Conservation (phyloP, 306 rosid species). For the Quercus engelmannii region DNA sequence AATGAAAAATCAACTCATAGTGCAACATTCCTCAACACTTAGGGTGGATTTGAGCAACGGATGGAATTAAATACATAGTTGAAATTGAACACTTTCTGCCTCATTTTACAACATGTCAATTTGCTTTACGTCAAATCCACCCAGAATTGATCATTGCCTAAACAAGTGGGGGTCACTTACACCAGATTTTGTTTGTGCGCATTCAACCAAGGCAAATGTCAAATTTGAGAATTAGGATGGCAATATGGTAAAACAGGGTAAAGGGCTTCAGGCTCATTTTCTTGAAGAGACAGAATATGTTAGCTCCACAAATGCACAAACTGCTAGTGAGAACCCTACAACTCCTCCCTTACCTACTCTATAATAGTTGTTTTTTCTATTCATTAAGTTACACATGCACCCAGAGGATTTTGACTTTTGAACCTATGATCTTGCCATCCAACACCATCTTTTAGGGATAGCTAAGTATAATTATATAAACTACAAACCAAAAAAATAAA, state of each 20-base stretch:
- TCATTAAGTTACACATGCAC: not conserved
- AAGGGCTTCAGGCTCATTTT: not conserved
- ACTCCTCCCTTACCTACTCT: not conserved
- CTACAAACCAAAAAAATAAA: not conserved
- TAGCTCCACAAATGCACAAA: not conserved
- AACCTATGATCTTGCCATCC: not conserved
- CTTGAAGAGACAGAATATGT: too few relatives aligned
- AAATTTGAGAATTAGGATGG: not conserved
- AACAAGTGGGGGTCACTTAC: not conserved
- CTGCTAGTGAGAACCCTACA: not conserved
- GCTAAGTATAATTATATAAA: not conserved
- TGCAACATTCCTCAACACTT: not conserved
- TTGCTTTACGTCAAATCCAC: too few relatives aligned
- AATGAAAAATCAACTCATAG: not conserved
- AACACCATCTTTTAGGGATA: not conserved
- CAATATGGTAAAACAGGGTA: not conserved
- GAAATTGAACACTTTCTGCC: not conserved
- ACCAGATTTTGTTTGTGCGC: not conserved
- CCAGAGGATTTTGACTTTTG: not conserved
- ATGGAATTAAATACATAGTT: not conserved
- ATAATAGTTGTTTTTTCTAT: not conserved
- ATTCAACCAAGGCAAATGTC: not conserved
- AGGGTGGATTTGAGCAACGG: not conserved
- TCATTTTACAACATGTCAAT: not conserved
- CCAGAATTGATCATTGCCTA: not conserved